Conservation (phyloP, 2,329 filamentous ascomycete species). For the Penicillium sp. region DNA sequence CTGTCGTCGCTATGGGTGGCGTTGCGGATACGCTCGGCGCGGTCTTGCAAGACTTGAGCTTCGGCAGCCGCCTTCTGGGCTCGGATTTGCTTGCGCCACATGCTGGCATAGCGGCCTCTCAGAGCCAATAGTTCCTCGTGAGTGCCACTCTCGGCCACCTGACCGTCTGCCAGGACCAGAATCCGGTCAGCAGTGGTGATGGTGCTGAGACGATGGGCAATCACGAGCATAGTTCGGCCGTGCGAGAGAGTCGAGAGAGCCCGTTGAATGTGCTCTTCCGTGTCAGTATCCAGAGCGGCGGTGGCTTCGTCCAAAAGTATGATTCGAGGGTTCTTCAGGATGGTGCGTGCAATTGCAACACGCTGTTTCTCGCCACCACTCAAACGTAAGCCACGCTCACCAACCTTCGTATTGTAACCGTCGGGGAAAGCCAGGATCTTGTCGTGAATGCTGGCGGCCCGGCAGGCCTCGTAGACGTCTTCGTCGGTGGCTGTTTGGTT, state of each 20-base stretch:
- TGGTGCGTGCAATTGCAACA: conserved; percentile 90
- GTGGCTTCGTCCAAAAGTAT: conserved; percentile 95
- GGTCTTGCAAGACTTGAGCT: conserved; percentile 56
- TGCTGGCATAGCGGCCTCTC: conserved; percentile 76
- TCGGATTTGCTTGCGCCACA: conserved; percentile 89
- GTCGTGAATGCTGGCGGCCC: conserved; percentile 88
- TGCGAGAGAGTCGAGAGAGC: conserved; percentile 81
- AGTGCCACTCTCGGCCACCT: conserved; percentile 76
- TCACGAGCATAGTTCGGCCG: conserved; percentile 91
- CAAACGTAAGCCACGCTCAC: conserved; percentile 83
- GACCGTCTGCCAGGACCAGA: conserved; percentile 76
- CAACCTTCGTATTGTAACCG: conserved; percentile 86
- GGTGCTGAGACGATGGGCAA: conserved; percentile 86
- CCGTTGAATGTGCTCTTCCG: conserved; percentile 89
- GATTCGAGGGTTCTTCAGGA: conserved; percentile 88
- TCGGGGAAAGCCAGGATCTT: conserved; percentile 89
- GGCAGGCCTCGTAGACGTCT: conserved; percentile 80
- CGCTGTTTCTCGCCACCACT: conserved; percentile 94
- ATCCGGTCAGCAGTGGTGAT: conserved; percentile 88
- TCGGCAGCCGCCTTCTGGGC: conserved; percentile 73
- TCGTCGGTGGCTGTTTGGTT: conserved; percentile 81
- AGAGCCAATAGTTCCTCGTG: conserved; percentile 75
- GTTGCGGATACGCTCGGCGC: conserved; percentile 51
- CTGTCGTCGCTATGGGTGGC: conserved; percentile 53
- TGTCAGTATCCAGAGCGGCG: conserved; percentile 87